These are phyloP conservation scores for Serpula lacrymans DNA, from an alignment of 768 basidiomycete species.

Conservation along the genomic window DNA sequence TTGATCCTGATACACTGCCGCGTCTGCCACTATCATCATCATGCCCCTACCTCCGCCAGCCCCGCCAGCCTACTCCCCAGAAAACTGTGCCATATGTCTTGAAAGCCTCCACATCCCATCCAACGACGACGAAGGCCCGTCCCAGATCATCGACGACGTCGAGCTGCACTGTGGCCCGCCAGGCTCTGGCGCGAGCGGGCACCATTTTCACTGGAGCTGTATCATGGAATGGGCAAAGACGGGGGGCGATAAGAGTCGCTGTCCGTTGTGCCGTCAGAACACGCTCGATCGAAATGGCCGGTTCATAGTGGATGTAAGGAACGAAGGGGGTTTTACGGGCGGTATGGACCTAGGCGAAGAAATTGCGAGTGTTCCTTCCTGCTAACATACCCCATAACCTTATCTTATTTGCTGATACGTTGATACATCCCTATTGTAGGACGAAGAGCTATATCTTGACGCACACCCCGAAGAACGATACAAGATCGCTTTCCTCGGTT, in stretches of 20 bases:
- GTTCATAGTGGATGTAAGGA: constrained; percentile 22
- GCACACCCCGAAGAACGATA: constrained; percentile 13
- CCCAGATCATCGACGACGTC: constrained; percentile 17
- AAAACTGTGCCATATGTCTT: constrained; percentile 22
- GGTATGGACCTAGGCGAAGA: constrained; percentile 25
- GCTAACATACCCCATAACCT: background rate
- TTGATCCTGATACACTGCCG: too few species aligned
- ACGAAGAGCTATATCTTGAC: constrained; percentile 19
- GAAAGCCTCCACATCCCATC: constrained; percentile 12
- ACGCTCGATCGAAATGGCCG: constrained; percentile 12
- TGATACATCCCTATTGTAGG: too few species aligned
- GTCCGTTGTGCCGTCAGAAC: constrained; percentile 13
- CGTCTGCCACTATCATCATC: too few species aligned
- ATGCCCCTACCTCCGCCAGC: background rate
- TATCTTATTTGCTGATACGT: background rate
- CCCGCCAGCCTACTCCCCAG: constrained; percentile 13
- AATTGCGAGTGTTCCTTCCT: constrained; percentile 14
- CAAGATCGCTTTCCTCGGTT: constrained; percentile 21
- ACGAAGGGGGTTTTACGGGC: constrained; percentile 22
- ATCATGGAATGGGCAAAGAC: constrained; percentile 18
- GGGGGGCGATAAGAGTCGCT: background rate
- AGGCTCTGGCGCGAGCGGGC: constrained; percentile 16
- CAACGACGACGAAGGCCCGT: constrained; percentile 1
- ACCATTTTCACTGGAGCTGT: constrained; percentile 25
- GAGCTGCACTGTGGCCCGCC: constrained; percentile 20